phyloP scores from a whole-genome alignment of 768 basidiomycete species.

The Lanmaoa rubissima region DNA sequence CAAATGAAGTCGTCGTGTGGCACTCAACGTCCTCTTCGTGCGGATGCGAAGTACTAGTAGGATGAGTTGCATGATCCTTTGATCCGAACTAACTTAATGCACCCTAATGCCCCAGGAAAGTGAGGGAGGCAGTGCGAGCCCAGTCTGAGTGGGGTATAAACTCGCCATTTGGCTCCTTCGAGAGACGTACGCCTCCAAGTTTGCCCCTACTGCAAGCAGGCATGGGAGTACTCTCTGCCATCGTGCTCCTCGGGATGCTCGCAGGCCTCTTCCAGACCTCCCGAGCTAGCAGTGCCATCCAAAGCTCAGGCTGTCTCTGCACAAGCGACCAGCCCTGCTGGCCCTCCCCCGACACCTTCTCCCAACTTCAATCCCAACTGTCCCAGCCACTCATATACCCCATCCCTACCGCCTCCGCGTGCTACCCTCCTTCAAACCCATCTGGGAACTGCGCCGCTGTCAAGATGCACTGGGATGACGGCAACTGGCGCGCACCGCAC shows the following conservation, averaged over 20 bases:
- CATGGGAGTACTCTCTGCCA: background rate
- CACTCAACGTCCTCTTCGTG: too few species aligned
- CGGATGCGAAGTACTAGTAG: too few species aligned
- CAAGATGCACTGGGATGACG: constrained; percentile 27
- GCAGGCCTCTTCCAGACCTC: background rate
- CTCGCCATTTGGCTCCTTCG: too few species aligned
- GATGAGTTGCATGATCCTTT: too few species aligned
- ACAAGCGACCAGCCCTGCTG: constrained; percentile 40
- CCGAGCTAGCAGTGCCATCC: background rate
- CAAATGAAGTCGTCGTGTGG: too few species aligned
- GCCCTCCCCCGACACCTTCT: constrained; percentile 38
- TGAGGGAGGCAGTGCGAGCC: too few species aligned
- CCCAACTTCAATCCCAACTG: constrained; percentile 33
- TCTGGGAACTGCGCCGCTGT: constrained; percentile 41
- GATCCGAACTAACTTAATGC: too few species aligned
- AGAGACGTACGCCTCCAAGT: background rate
- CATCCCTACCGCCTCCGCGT: constrained; percentile 38
- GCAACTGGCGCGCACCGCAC: constrained; percentile 40
- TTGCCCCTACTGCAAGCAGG: background rate
- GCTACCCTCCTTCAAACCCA: constrained; percentile 37
- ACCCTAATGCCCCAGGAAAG: too few species aligned
- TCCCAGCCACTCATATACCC: constrained; percentile 47
- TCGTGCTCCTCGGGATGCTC: background rate
- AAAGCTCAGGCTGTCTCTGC: constrained; percentile 33
- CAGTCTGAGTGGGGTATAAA: background rate